Evolutionary conservation across 306 rosid species (phyloP), one percentile per base, ranked within the genome.

Genomic region (Leucaena leucocephala): DNA sequence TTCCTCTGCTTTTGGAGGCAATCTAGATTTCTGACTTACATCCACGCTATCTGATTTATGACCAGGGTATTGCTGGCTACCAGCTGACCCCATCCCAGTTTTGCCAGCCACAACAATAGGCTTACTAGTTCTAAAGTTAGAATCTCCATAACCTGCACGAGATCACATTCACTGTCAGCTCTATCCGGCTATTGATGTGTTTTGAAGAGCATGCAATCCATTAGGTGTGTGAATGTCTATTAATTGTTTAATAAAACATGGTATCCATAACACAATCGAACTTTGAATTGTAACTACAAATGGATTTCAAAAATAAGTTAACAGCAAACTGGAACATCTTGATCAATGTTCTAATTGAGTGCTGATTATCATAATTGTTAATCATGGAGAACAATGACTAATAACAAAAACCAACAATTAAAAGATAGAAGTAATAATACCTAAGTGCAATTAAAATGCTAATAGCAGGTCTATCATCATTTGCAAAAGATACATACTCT

Each of bases 1-100:
- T 80, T 87, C 93, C 68, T 81, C 79, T 77, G 43, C 84, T 78
- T 89, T 88, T 50, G 83, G 38, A 63, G 49, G 76, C 64, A 83
- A 48, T 65, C 49, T 64, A 35, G 87, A 68, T 45, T 85, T 85
- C 14, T 9, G 70, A 74, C 78, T 82, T 75, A 19, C 62, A 48
- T 68, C 79, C 50, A 40, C 35, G 35, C 52, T 76, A 46, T 76
- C 84, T 68, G 80, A 72, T 84, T 76, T 88, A 78, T 42, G 77
- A 46, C 75, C 82, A 52, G 52, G 71, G 67, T 62, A 78, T 84
- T 44, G 84, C 78, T 83, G 85, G 82, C 77, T 40, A 84, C 72
- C 86, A 45, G 72, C 67, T 66, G 82, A 85, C 70, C 81, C 80
- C 75, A 66, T 38, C 71, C 80, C 86, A 71, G 76, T 61, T 86